Percentiles rank a stretch among this genome's conserved stretches.
Conservation (phyloP, 2,329 filamentous ascomycete genomes). For the Tolypocladium pustulatum region DNA sequence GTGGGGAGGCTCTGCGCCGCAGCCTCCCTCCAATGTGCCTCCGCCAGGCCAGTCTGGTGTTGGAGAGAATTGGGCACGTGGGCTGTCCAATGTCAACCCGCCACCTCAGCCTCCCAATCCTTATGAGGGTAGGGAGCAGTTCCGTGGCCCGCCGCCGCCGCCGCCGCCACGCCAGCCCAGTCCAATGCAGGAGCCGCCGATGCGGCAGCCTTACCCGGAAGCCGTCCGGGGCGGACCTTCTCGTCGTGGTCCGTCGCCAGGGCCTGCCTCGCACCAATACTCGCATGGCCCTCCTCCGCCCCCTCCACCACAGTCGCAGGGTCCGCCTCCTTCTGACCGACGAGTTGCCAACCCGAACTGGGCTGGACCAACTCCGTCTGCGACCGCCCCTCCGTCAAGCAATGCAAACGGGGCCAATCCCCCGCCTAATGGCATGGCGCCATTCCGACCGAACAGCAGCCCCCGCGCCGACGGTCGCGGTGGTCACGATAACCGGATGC, state of each 20-base stretch:
- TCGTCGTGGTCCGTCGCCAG: conserved; percentile 39
- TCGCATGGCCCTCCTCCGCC: conserved; percentile 40
- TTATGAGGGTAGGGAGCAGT: conserved; percentile 64
- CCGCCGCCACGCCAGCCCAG: conserved; percentile 63
- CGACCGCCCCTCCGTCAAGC: conserved; percentile 24
- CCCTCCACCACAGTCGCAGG: conserved; percentile 30
- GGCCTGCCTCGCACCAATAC: conserved; percentile 30
- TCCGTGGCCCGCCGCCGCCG: conserved; percentile 57
- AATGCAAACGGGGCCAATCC: conserved; percentile 23
- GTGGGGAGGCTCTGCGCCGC: conserved; percentile 71
- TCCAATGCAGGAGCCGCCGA: conserved; percentile 56
- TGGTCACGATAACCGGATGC: conserved; percentile 71
- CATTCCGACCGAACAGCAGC: conserved; percentile 63
- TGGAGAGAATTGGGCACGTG: conserved; percentile 46
- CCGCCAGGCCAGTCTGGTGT: conserved; percentile 51
- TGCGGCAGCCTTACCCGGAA: conserved; percentile 51
- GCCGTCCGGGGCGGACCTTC: conserved; percentile 18
- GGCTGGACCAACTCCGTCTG: conserved; percentile 39
- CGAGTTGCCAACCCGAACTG: conserved; percentile 52
- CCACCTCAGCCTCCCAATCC: conserved; percentile 69
- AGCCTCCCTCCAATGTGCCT: conserved; percentile 39
- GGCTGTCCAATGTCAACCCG: conserved; percentile 70
- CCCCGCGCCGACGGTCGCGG: conserved; percentile 69
- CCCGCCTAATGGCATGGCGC: conserved; percentile 48
- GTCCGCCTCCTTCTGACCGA: conserved; percentile 39